phyloP scores from a whole-genome alignment of 2,329 filamentous ascomycete genomes.

The Ophiostoma ulmi region DNA sequence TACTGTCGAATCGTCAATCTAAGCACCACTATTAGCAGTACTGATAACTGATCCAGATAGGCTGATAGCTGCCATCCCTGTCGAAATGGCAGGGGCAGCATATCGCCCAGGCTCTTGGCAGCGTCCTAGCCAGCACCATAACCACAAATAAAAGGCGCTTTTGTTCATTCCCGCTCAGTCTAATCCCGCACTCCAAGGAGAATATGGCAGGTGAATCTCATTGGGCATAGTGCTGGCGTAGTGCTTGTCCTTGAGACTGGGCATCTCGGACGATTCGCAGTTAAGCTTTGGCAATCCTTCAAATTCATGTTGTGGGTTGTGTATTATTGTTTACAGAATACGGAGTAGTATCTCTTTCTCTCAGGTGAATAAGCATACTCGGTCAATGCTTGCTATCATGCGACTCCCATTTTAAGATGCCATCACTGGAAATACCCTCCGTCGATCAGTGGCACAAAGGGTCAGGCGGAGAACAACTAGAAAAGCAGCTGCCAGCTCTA shows the following conservation, averaged over 20 bases:
- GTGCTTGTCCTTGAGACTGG: background rate
- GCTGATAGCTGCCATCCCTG: background rate
- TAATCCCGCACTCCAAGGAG: background rate
- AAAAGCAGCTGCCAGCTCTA: background rate
- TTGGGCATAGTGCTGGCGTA: background rate
- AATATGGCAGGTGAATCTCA: background rate
- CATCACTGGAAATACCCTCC: background rate
- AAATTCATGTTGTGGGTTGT: background rate
- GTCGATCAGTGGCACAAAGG: background rate
- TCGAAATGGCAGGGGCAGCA: background rate
- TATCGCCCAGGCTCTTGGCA: background rate
- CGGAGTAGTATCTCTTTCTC: background rate
- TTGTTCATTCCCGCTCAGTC: background rate
- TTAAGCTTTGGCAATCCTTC: background rate
- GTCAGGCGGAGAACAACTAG: background rate
- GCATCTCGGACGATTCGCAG: background rate
- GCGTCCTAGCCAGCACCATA: background rate
- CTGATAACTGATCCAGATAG: background rate
- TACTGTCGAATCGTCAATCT: background rate
- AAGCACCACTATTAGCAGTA: background rate
- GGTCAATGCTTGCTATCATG: background rate
- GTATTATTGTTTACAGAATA: background rate
- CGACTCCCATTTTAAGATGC: background rate
- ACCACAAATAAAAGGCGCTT: conserved; percentile 9
- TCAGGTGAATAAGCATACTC: background rate